phyloP scores from a whole-genome alignment of 2,329 filamentous ascomycete species.

The Ophiosphaerella korrae region DNA sequence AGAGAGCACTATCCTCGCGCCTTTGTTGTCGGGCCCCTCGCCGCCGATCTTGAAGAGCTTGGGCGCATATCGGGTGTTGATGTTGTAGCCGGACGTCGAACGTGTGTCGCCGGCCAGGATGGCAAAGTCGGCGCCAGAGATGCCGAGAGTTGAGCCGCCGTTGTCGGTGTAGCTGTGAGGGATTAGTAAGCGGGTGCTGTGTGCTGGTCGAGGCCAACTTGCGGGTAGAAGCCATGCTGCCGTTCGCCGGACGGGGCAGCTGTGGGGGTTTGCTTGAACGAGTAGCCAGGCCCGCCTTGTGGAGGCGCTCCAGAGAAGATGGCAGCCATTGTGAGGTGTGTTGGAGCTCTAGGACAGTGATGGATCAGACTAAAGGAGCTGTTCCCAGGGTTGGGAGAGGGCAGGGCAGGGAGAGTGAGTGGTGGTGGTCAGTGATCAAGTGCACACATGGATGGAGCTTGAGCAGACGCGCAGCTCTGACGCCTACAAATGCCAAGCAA shows the following conservation, averaged over 20 bases:
- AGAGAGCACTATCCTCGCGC: conserved; percentile 85
- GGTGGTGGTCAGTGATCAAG: conserved; percentile 25
- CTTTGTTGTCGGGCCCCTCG: conserved; percentile 81
- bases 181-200: conserved; percentile 19
- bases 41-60: conserved; percentile 98
- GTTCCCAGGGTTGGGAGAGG: conserved; percentile 15
- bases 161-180: conserved; percentile 87
- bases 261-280: conserved; percentile 61
- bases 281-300: conserved; percentile 62
- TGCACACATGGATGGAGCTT: conserved; percentile 21
- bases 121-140: conserved; percentile 90
- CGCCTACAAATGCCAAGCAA: conserved; percentile 7
- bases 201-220: conserved; percentile 44
- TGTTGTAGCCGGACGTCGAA: conserved; percentile 91
- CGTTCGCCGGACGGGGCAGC: conserved; percentile 55
- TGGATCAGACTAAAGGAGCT: neutral
- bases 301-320: conserved; percentile 58
- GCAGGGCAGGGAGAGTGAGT: conserved; percentile 17
- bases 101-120: conserved; percentile 98
- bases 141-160: conserved; percentile 93
- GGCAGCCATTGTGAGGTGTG: conserved; percentile 55
- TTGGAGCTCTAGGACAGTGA: neutral
- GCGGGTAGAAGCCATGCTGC: conserved; percentile 93
- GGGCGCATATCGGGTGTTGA: conserved; percentile 93
- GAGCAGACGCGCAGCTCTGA: conserved; percentile 31